A percentile compares a stretch with the other conserved stretches of the same genome.
Conservation (phyloP, 1,284 basidiomycete genomes). For the Porogramme epimiltina region DNA sequence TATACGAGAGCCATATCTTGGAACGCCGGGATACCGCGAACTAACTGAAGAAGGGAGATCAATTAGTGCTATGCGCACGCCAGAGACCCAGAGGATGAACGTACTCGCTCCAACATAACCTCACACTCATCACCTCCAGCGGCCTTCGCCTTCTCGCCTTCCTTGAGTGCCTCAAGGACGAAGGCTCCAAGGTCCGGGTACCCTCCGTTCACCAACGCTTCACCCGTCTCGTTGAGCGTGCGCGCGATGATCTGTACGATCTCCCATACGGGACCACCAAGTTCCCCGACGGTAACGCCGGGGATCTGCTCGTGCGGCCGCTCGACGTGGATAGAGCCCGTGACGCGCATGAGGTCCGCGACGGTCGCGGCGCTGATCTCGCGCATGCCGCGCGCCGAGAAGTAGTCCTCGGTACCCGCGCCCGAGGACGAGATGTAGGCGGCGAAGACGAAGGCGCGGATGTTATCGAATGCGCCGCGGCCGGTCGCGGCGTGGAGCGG, state of each 20-base stretch:
- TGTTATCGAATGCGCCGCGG: slow-evolving; percentile 80
- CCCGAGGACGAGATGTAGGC: slow-evolving; percentile 42
- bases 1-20: slow-evolving; percentile 70
- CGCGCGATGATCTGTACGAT: slow-evolving; percentile 67
- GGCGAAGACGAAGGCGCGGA: slow-evolving; percentile 71
- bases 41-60: slow-evolving; percentile 47
- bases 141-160: slow-evolving; percentile 46
- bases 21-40: slow-evolving; percentile 75
- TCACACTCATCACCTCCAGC: slow-evolving; percentile 46
- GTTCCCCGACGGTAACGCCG: slow-evolving; percentile 74
- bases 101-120: slow-evolving; percentile 64
- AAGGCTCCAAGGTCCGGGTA: slow-evolving; percentile 76
- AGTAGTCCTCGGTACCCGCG: slow-evolving; percentile 48
- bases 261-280: slow-evolving; percentile 75
- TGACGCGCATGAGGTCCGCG: slow-evolving; percentile 72
- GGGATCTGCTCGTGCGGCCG: slow-evolving; percentile 67
- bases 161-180: slow-evolving; percentile 64
- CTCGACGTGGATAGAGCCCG: slow-evolving; percentile 62
- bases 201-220: slow-evolving; percentile 57
- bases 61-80: background rate
- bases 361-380: slow-evolving; percentile 54
- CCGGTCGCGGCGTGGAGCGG: slow-evolving; percentile 69
- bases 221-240: slow-evolving; percentile 75
- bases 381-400: slow-evolving; percentile 70
- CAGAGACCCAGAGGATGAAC: slow-evolving; percentile 13